Percentiles rank a stretch among this genome's conserved stretches.
Evolutionary conservation across 371 early-diverging fungal species (phyloP).

Genomic region (Smittium culicis): DNA sequence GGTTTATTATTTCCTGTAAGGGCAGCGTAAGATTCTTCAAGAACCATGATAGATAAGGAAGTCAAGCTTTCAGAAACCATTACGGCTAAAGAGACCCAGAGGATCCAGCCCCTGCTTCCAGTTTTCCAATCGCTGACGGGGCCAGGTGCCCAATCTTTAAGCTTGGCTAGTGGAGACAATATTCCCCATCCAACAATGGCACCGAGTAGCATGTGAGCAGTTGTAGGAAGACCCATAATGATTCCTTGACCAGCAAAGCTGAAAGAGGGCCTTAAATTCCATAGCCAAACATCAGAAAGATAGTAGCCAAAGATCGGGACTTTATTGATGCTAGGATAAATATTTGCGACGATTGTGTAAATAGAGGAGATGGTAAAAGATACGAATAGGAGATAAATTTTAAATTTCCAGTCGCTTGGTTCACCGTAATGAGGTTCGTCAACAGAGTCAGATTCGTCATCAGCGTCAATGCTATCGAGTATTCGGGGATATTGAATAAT

Average conservation of each 20-base stretch:
- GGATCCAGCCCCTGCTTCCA: slow-evolving; percentile 67
- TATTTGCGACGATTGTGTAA: slow-evolving; percentile 50
- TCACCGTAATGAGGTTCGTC: slow-evolving; percentile 15
- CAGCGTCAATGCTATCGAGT: background rate
- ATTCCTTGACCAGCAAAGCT: slow-evolving; percentile 72
- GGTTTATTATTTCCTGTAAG: background rate
- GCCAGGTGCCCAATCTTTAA: slow-evolving; percentile 61
- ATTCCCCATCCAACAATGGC: slow-evolving; percentile 69
- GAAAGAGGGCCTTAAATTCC: slow-evolving; percentile 57
- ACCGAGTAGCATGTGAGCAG: slow-evolving; percentile 54
- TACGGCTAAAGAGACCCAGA: slow-evolving; percentile 69
- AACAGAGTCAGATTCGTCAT: background rate
- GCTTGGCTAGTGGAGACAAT: slow-evolving; percentile 50
- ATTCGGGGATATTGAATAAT: slow-evolving; percentile 14
- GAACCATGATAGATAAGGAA: slow-evolving; percentile 42
- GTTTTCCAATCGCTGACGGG: slow-evolving; percentile 52
- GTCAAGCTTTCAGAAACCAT: slow-evolving; percentile 67
- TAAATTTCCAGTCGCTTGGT: slow-evolving; percentile 44
- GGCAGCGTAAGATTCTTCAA: slow-evolving; percentile 22
- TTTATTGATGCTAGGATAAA: slow-evolving; percentile 41
- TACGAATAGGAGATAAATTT: slow-evolving; percentile 36
- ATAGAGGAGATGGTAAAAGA: slow-evolving; percentile 45
- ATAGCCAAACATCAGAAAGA: slow-evolving; percentile 45
- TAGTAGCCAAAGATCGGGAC: slow-evolving; percentile 55
- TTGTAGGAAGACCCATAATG: slow-evolving; percentile 70